A percentile compares a stretch with the other conserved stretches of the same genome.
Evolutionary conservation across 169 alveolate species (phyloP).

Genomic region (Perkinsus chesapeaki): DNA sequence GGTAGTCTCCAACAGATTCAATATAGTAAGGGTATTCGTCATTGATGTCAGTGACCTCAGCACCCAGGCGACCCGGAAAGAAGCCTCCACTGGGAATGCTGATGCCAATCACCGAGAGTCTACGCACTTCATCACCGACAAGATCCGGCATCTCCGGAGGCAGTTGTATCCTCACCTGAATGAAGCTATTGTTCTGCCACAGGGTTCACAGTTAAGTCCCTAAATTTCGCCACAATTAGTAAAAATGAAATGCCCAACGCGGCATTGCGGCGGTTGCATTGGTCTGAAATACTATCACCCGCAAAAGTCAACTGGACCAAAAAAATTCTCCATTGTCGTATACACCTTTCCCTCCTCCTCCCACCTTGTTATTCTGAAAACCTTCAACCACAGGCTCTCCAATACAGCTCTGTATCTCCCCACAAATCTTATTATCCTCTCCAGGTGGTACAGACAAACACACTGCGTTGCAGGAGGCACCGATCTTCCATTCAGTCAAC

Average conservation of each 20-base stretch:
- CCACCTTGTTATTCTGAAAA: background rate
- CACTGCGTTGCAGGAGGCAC: background rate
- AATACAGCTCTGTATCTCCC: background rate
- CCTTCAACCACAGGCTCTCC: background rate
- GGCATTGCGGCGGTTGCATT: no score
- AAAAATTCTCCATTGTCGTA: no score
- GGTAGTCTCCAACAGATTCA: background rate
- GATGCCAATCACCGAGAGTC: background rate
- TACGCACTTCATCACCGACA: background rate
- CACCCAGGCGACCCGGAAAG: constrained; percentile 7
- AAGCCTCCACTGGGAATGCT: background rate
- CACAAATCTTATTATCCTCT: background rate
- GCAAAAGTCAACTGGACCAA: no score
- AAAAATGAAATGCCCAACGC: no score
- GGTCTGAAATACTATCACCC: no score
- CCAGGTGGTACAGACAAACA: background rate
- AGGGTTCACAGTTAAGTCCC: no score
- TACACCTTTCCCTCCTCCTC: no score
- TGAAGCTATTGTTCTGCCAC: no score
- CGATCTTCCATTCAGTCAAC: constrained; percentile 6
- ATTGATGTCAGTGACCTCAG: background rate
- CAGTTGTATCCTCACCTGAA: background rate
- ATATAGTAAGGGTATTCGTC: background rate
- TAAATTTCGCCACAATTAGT: no score
- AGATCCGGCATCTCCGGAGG: background rate